These are phyloP conservation scores for Phycomyces nitens DNA, from an alignment of 192 early-diverging fungal genomes.

Conservation along the genomic window DNA sequence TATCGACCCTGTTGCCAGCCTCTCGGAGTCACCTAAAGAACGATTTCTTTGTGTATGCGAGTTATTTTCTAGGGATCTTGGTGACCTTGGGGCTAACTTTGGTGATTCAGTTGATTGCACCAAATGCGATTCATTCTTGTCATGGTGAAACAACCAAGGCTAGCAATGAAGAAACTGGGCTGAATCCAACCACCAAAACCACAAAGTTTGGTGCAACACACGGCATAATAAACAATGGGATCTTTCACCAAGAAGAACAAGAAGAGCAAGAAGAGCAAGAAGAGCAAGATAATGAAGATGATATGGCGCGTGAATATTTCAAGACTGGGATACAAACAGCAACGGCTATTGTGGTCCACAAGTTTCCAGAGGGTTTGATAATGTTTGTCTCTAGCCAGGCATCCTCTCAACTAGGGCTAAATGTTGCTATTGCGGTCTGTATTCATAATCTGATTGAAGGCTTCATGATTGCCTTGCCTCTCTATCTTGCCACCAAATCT, in stretches of 20 bases:
- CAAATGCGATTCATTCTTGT: slow-evolving; percentile 26
- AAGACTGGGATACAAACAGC: slow-evolving; percentile 53
- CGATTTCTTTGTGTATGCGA: slow-evolving; percentile 10
- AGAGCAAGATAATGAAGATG: background rate
- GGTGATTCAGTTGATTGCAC: slow-evolving; percentile 21
- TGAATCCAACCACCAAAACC: background rate
- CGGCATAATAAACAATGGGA: background rate
- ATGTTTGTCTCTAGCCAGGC: slow-evolving; percentile 49
- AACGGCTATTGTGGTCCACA: slow-evolving; percentile 50
- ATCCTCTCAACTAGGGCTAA: slow-evolving; percentile 44
- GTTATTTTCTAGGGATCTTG: slow-evolving; percentile 22
- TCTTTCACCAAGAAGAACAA: background rate
- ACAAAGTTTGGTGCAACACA: background rate
- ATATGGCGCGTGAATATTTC: slow-evolving; percentile 12
- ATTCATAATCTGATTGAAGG: slow-evolving; percentile 60
- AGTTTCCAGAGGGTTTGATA: slow-evolving; percentile 58
- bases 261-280: background rate
- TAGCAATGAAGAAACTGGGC: slow-evolving; percentile 8
- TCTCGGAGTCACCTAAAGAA: slow-evolving; percentile 12
- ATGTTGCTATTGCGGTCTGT: slow-evolving; percentile 48
- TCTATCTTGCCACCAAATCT: slow-evolving; percentile 47
- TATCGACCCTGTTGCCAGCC: slow-evolving; percentile 28
- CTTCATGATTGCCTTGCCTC: slow-evolving; percentile 50
- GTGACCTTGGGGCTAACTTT: slow-evolving; percentile 26
- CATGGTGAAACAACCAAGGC: slow-evolving; percentile 1